Conservation (phyloP, 179 eudicot genomes). For the Beta macrorhiza region DNA sequence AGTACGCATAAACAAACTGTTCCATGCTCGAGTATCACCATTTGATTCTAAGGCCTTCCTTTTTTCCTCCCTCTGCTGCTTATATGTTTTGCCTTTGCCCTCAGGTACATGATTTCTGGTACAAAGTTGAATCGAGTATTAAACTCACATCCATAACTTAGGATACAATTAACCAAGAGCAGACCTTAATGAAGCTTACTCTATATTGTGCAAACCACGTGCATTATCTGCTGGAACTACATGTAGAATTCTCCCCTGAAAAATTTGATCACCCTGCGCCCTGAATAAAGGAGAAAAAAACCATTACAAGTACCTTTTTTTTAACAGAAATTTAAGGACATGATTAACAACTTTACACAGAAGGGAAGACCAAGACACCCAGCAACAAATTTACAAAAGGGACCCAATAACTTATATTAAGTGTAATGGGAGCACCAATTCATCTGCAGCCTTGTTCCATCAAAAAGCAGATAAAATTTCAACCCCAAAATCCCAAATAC, state of each 20-base stretch:
- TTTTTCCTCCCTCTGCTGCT: constrained; percentile 65
- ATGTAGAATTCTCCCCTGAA: constrained; percentile 86
- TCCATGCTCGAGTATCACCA: constrained; percentile 87
- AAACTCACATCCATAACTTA: background rate
- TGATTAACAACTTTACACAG: too few species aligned
- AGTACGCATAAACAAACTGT: constrained; percentile 86
- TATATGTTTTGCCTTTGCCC: constrained; percentile 55
- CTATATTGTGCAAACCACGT: constrained; percentile 41
- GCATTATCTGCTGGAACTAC: constrained; percentile 45
- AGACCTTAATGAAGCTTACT: constrained; percentile 46
- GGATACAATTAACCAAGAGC: constrained; percentile 12
- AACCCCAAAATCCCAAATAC: too few species aligned
- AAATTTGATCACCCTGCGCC: constrained; percentile 73
- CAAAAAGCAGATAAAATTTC: too few species aligned
- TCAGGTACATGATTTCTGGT: constrained; percentile 38
- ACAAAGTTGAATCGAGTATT: background rate
- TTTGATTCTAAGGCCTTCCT: constrained; percentile 79
- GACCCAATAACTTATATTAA: too few species aligned
- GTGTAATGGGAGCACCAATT: too few species aligned
- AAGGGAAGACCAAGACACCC: too few species aligned
- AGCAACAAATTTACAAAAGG: too few species aligned
- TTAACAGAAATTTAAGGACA: too few species aligned
- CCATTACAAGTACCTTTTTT: background rate
- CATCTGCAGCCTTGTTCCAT: too few species aligned
- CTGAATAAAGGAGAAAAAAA: constrained; percentile 36